Conservation (phyloP, 306 rosid genomes). For the Ceratonia siliqua region DNA sequence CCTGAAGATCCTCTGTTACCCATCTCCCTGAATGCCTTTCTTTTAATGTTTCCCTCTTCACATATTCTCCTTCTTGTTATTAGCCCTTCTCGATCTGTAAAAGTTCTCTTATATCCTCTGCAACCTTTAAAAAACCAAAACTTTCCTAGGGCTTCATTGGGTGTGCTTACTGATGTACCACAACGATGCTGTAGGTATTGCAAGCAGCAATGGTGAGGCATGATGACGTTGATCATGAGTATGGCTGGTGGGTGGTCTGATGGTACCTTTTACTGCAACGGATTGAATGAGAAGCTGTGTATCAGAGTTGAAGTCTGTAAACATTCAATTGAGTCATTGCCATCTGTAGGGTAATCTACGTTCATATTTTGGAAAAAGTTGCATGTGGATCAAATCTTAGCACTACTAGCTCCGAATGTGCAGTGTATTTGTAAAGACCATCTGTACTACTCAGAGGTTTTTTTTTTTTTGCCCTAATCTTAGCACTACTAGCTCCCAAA, state of each 20-base stretch:
- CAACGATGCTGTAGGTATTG: neutral
- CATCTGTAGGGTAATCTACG: neutral
- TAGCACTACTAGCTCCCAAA: too few species aligned
- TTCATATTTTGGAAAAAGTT: neutral
- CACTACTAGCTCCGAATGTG: slow-evolving; percentile 7
- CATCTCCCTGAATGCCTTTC: neutral
- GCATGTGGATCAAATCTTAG: neutral
- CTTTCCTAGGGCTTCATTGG: neutral
- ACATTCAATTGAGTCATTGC: neutral
- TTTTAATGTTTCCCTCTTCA: neutral
- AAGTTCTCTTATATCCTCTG: neutral
- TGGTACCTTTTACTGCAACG: neutral
- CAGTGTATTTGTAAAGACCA: neutral
- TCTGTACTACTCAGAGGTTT: neutral
- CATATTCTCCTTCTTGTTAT: neutral
- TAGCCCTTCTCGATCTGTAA: neutral
- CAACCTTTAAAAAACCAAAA: neutral
- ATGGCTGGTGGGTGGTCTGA: neutral
- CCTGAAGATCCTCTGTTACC: neutral
- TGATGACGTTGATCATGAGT: neutral
- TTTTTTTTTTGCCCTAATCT: too few species aligned
- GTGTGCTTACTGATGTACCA: neutral
- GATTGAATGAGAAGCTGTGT: neutral
- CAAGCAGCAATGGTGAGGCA: neutral
- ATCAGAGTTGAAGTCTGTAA: neutral